Evolutionary conservation across 176 grass and related monocot species (phyloP).

Genomic region (Rhynchospora pubera): DNA sequence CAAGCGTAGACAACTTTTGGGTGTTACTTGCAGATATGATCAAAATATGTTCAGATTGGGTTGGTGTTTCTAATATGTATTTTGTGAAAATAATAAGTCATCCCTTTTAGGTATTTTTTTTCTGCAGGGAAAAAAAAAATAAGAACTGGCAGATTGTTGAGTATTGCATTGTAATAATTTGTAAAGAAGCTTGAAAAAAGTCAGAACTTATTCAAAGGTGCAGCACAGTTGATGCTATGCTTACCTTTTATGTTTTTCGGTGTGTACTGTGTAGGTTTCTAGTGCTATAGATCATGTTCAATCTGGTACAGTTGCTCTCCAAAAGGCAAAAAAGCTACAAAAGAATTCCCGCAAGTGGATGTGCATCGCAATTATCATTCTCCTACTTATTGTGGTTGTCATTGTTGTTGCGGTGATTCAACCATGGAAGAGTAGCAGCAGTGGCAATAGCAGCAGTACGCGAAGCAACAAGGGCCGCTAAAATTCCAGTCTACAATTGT

Average conservation of each 20-base stretch:
- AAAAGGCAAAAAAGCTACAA: constrained; percentile 80
- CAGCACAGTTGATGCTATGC: background rate
- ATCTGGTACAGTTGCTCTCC: constrained; percentile 57
- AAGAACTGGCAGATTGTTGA: background rate
- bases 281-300: constrained; percentile 75
- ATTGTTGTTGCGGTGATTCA: constrained; percentile 43
- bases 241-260: background rate
- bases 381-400: constrained; percentile 64
- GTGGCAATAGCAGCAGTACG: background rate
- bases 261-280: constrained; percentile 70
- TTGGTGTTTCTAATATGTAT: background rate
- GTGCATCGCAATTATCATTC: constrained; percentile 91
- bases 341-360: constrained; percentile 93
- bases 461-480: background rate
- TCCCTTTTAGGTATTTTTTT: background rate
- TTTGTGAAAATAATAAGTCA: background rate
- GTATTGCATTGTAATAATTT: background rate
- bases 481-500: background rate
- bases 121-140: background rate
- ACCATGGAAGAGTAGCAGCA: constrained; percentile 51
- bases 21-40: background rate
- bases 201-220: background rate
- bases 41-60: background rate
- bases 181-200: background rate
- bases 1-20: background rate